These are phyloP conservation scores for Dendrostoma leiphaemia DNA, from an alignment of 2,329 filamentous ascomycete species.

Conservation along the genomic window DNA sequence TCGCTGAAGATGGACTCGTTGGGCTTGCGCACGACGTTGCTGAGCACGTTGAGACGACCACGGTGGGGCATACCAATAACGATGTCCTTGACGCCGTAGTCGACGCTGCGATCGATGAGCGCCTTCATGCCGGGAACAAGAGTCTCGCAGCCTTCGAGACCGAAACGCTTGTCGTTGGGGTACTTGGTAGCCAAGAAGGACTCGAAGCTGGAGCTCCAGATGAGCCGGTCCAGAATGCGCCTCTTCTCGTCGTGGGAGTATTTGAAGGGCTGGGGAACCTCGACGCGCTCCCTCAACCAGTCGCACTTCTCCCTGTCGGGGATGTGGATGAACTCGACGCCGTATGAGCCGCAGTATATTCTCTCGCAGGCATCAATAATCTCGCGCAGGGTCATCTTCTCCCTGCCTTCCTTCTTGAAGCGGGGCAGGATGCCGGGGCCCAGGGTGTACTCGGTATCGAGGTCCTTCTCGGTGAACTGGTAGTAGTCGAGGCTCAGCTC, in stretches of 20 bases:
- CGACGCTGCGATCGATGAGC: conserved; percentile 94
- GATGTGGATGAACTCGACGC: conserved; percentile 98
- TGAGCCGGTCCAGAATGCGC: conserved; percentile 92
- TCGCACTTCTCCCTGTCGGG: conserved; percentile 97
- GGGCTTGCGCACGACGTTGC: conserved; percentile 97
- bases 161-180: conserved; percentile 99
- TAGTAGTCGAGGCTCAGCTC: conserved; percentile 93
- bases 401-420: conserved; percentile 82
- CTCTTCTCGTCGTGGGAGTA: conserved; percentile 99
- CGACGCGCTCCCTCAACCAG: conserved; percentile 93
- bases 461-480: conserved; percentile 89
- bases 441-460: conserved; percentile 87
- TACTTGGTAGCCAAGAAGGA: conserved; percentile 94
- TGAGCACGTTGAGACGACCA: conserved; percentile 95
- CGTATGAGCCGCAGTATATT: conserved; percentile 96
- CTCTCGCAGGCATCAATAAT: conserved; percentile 91
- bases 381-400: conserved; percentile 96
- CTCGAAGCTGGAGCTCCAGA: conserved; percentile 99
- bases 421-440: conserved; percentile 93
- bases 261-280: conserved; percentile 92
- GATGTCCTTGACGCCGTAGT: conserved; percentile 98
- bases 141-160: conserved; percentile 94
- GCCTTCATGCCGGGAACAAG: conserved; percentile 99
- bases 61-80: conserved; percentile 99
- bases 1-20: conserved; percentile 99